phyloP scores from a whole-genome alignment of 805 yeast species.

The Yamadazyma sp. region DNA sequence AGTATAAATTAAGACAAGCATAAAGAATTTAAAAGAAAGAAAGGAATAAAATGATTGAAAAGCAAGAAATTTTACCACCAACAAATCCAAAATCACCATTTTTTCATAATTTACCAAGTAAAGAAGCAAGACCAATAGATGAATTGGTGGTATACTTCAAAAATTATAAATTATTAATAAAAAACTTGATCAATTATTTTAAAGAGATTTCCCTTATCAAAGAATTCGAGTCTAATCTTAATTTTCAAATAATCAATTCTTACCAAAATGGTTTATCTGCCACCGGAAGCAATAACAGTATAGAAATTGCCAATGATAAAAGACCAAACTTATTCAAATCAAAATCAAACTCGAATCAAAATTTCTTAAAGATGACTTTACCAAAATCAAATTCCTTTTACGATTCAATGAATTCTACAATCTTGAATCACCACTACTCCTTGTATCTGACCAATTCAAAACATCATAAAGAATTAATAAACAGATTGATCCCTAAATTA shows the following conservation, averaged over 20 bases:
- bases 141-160: slow-evolving; percentile 37
- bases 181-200: slow-evolving; percentile 33
- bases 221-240: slow-evolving; percentile 39
- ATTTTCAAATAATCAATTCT: slow-evolving; percentile 34
- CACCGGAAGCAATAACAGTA: slow-evolving; percentile 2
- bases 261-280: slow-evolving; percentile 20
- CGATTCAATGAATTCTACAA: slow-evolving; percentile 20
- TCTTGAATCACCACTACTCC: slow-evolving; percentile 34
- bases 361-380: slow-evolving; percentile 1
- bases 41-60: slow-evolving; percentile 7
- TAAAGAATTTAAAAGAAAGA: no score
- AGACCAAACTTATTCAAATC: slow-evolving; percentile 24
- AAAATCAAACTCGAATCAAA: slow-evolving; percentile 16
- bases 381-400: slow-evolving; percentile 3
- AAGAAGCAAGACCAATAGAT: slow-evolving; percentile 38
- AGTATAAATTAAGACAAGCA: no score
- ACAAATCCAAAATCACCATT: slow-evolving; percentile 36
- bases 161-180: slow-evolving; percentile 39
- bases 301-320: slow-evolving; percentile 8
- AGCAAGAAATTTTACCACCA: slow-evolving; percentile 28
- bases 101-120: slow-evolving; percentile 35
- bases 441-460: slow-evolving; percentile 24
- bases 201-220: slow-evolving; percentile 47
- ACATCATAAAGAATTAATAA: slow-evolving; percentile 28
- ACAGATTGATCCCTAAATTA: slow-evolving; percentile 34